Base-by-base conservation (phyloP, 2,329 filamentous ascomycete species). In the Colletotrichum lentis region DNA sequence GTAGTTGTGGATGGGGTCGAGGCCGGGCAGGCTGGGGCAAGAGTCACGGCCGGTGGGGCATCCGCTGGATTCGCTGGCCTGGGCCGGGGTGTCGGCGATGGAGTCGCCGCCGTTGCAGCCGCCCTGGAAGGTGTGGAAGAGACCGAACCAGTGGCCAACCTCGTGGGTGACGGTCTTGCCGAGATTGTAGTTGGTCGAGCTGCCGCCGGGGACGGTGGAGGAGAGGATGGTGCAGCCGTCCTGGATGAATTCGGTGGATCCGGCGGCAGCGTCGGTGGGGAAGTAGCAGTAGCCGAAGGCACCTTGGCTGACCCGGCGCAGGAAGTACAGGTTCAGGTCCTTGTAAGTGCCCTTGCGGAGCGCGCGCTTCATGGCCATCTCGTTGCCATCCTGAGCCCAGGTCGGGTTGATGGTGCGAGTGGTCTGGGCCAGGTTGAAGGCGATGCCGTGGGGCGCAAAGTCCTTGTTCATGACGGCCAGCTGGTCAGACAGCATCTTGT, bases 101-200 rank as follows among this genome's bases (percentile, higher is more conserved):
- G 69, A 73, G 71, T 84, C 82, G 46, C 80, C 81, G 52, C 75
- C 73, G 18, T 18, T 70, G 71, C 79, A 79, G 67, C 79, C 80
- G 50, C 79, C 81, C 68, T 83, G 73, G 74, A 84, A 84, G 53
- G 82, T 83, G 74, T 85, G 82, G 72, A 77, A 78, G 27, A 85
- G 78, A 58, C 82, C 82, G 60, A 84, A 74, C 82, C 82, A 84
- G 76, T 84, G 82, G 18, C 82, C 82, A 50, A 81, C 74, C 74
- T 84, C 82, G 75, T 84, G 82, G 43, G 72, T 73, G 35, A 70
- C 72, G 3, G 76, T 76, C 71, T 74, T 75, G 20, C 78, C 77
- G n/a, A 74, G 71, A 72, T 77, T 74, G 70, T 73, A 79, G 69
- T 80, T 77, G 39, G 73, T 69, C 7, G 72, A 72, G 46, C 71